Percentiles rank a stretch among this genome's conserved stretches.
These are phyloP conservation scores for Copromyces sp. DNA, from an alignment of 495 filamentous ascomycete genomes.

Conservation along the genomic window DNA sequence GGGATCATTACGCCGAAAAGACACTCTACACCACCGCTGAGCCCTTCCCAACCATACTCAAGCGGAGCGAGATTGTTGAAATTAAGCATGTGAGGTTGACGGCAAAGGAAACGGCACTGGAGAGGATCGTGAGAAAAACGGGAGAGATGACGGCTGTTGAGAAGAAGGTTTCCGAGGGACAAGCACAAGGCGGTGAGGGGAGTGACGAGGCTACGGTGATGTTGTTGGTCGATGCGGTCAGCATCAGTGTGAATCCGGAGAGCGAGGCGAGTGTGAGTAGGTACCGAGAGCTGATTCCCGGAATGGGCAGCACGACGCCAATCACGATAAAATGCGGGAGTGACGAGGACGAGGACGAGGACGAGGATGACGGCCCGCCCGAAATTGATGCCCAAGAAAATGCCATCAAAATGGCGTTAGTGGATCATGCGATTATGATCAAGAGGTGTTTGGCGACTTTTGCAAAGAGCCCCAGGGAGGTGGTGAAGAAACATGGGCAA, in stretches of 20 bases:
- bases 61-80: conserved; percentile 73
- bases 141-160: conserved; percentile 69
- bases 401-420: conserved; percentile 73
- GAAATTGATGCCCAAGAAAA: conserved; percentile 61
- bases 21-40: conserved; percentile 75
- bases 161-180: conserved; percentile 62
- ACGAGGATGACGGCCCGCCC: conserved; percentile 38
- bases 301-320: conserved; percentile 34
- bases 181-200: conserved; percentile 24
- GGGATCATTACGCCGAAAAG: conserved; percentile 76
- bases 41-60: conserved; percentile 81
- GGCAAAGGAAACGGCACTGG: conserved; percentile 78
- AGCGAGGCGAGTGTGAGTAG: conserved; percentile 61
- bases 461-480: conserved; percentile 45
- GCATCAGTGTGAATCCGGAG: conserved; percentile 56
- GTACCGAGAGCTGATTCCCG: conserved; percentile 63
- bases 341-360: conserved; percentile 23
- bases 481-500: conserved; percentile 31
- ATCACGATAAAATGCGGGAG: conserved; percentile 29
- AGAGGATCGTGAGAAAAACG: conserved; percentile 86
- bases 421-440: conserved; percentile 81
- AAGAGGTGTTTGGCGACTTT: conserved; percentile 71
- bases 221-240: conserved; percentile 61
- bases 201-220: conserved; percentile 44
- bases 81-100: conserved; percentile 52